Conservation (phyloP, 371 early-diverging fungal species). For the Cladochytrium tenue region DNA sequence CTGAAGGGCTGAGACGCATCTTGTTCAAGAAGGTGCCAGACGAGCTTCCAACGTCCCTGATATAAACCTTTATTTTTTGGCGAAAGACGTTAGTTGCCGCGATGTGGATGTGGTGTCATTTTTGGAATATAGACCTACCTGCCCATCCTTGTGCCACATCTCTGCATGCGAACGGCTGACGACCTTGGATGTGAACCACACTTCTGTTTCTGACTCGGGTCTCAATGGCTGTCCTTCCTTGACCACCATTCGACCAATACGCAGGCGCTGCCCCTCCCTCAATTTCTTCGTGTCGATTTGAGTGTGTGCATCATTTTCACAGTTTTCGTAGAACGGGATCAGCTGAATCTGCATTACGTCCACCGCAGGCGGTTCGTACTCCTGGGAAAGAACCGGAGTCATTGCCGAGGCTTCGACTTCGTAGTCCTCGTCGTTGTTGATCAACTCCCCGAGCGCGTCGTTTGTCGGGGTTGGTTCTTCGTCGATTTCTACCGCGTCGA, state of each 20-base stretch:
- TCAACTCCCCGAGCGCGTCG: no score
- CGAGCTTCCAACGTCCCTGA: slow-evolving; percentile 90
- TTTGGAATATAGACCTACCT: slow-evolving; percentile 27
- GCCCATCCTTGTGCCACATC: slow-evolving; percentile 51
- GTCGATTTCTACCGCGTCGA: no score
- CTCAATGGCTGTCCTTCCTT: slow-evolving; percentile 41
- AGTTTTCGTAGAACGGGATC: slow-evolving; percentile 37
- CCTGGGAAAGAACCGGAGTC: no score
- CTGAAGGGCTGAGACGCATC: slow-evolving; percentile 81
- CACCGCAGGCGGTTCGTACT: slow-evolving; percentile 9
- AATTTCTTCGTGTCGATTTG: slow-evolving; percentile 41
- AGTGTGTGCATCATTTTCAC: slow-evolving; percentile 24
- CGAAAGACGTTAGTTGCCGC: background rate
- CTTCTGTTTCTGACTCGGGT: slow-evolving; percentile 17
- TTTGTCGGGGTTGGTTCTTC: no score
- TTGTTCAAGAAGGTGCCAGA: slow-evolving; percentile 96
- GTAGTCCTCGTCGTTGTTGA: no score
- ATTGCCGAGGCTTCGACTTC: no score
- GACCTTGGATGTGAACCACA: slow-evolving; percentile 54
- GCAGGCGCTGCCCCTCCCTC: slow-evolving; percentile 33
- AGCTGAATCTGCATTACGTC: slow-evolving; percentile 37
- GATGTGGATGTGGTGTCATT: background rate
- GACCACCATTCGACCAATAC: slow-evolving; percentile 48
- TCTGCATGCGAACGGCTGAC: slow-evolving; percentile 52
- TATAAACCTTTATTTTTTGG: slow-evolving; percentile 58